Evolutionary conservation across 495 filamentous ascomycete species (phyloP), one percentile per base, ranked within the genome.

Genomic region (Penicillium simplicissimum): DNA sequence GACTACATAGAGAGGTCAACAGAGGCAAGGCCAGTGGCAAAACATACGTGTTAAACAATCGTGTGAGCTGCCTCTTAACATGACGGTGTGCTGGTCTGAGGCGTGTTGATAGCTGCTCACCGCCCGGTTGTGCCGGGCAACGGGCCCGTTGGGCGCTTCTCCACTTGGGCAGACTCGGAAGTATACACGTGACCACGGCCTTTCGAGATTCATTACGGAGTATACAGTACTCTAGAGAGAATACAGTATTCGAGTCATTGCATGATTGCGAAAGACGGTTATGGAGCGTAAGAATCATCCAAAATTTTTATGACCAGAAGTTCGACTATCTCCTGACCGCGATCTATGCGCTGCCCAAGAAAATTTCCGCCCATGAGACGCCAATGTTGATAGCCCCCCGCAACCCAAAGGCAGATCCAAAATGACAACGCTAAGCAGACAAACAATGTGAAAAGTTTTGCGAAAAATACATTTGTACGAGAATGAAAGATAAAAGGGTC

Each of bases 71-170:
- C 8, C 17, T 25, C 23, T 21, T 21, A 31, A 28, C n/a, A 13
- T 15, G 40, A 35, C 35, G 21, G 37, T 55, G 34, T 42, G 14
- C 53, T 55, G 21, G 25, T 10, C 17, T 15, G 19, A 42, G 0
- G 23, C 47, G 40, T 67, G 65, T 67, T 67, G 65, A 67, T 61
- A 54, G 49, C 38, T 13, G 33, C 53, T 67, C 60, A 68, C 70
- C 72, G 70, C 67, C 64, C 52, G 56, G 72, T 72, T 68, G 70
- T 67, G 56, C 70, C 54, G 70, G 71, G 72, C 72, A 74, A 74
- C 61, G 42, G 31, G 31, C 35, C 35, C 35, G 53, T 42, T 42
- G 53, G 53, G 53, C 53, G 19, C 36, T 21, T 53, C 51, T 37
- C 51, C 51, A 3, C 33, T 37, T 53, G 51, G 51, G 31, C 33